Base-by-base conservation (phyloP, 2,329 filamentous ascomycete species). In the Fusarium lyarnte region DNA sequence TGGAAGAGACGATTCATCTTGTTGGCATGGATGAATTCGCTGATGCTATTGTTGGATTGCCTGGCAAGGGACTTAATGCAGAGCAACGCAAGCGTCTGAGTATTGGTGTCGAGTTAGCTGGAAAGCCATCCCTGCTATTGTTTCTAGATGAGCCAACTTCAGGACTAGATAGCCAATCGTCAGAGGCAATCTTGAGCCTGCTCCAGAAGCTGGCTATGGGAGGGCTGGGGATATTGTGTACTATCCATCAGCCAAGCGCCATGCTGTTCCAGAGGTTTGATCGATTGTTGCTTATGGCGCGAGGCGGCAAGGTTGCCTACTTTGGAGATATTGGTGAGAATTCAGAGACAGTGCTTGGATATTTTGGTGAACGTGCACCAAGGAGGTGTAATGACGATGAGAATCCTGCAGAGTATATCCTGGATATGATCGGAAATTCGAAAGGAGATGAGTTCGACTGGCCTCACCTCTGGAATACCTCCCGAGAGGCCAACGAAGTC, bases 401-500 rank as follows among this genome's bases (percentile, higher is more conserved):
- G 67, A 94, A 94, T 73, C 92, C 92, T 0, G 92, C 92, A 2
- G 92, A 94, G 81, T 94, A 90, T 82, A 93, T 94, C 89, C 85
- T 60, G 19, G 29, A 29, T 23, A 29, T 43, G 46, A 53, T 60
- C 8, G 57, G 57, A 8, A 60, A 60, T n/a, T 29, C 46, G 5
- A 47, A 36, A 10, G 35, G 23, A 19, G n/a, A 60, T 12, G 36
- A 42, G 4, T 8, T 53, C 8, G 46, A 60, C 46, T 60, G 46
- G 46, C 57, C 57, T 23, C 8, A 7, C 11, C 8, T 53, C 7
- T 60, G 57, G 57, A n/a, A 35, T 11, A 13, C 9, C 6, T 60
- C 57, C 9, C 12, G 14, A 23, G 29, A 60, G 23, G 46, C 46
- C 10, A 23, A 17, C 13, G 10, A 25, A 19, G 57, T 60, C 21